Evolutionary conservation across 1,284 basidiomycete genomes (phyloP).

Genomic region (Naganishia sp.): DNA sequence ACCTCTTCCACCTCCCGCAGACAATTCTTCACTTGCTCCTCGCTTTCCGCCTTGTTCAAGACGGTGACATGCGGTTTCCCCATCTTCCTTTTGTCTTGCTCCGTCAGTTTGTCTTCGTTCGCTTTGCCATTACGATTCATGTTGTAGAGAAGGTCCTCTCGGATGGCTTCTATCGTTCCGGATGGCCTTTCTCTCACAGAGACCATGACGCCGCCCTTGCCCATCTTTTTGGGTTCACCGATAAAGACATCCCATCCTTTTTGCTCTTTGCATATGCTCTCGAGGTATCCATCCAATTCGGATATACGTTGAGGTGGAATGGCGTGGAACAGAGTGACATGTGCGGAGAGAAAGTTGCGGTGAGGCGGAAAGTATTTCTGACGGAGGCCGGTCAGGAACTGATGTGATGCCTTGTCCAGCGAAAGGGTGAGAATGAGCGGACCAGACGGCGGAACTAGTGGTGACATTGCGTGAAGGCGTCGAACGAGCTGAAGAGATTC

Average conservation of each 20-base stretch:
- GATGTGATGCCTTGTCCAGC: constrained; percentile 37
- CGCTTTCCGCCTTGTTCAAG: constrained; percentile 37
- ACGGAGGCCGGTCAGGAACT: constrained; percentile 39
- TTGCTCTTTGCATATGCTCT: constrained; percentile 27
- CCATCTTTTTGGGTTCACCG: constrained; percentile 40
- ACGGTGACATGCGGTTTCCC: constrained; percentile 41
- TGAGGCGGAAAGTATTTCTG: constrained; percentile 40
- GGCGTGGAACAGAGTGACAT: constrained; percentile 44
- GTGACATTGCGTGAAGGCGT: not conserved
- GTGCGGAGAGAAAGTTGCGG: constrained; percentile 41
- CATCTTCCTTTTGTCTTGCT: constrained; percentile 39
- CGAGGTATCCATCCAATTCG: constrained; percentile 36
- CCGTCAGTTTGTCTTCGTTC: constrained; percentile 36
- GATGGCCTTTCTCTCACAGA: constrained; percentile 37
- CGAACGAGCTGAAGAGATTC: not conserved
- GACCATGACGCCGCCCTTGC: constrained; percentile 40
- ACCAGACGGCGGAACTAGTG: constrained; percentile 18
- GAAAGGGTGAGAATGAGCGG: constrained; percentile 41
- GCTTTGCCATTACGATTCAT: constrained; percentile 35
- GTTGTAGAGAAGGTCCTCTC: constrained; percentile 32
- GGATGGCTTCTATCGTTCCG: constrained; percentile 36
- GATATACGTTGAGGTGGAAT: constrained; percentile 38
- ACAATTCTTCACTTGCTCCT: constrained; percentile 36
- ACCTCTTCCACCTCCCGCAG: constrained; percentile 36
- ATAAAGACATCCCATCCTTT: constrained; percentile 40